Conservation (phyloP, 805 yeast species). For the Kluyveromyces starmeri region DNA sequence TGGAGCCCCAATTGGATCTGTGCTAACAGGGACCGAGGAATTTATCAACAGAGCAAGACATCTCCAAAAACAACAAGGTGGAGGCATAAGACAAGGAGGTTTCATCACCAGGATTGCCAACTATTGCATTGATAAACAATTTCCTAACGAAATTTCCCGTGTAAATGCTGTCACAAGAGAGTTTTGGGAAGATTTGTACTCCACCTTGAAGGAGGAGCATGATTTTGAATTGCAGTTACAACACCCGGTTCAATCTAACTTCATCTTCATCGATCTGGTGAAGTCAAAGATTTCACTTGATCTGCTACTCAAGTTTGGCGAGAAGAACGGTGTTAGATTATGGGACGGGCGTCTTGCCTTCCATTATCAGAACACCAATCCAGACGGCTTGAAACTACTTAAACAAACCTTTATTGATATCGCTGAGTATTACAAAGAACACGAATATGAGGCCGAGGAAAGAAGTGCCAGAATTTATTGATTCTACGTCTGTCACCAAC, state of each 20-base stretch:
- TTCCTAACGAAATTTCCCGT: conserved; percentile 44
- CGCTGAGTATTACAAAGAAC: conserved; percentile 34
- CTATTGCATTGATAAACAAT: conserved; percentile 39
- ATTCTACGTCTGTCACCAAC: not conserved
- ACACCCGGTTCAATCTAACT: conserved; percentile 66
- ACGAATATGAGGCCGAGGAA: conserved; percentile 13
- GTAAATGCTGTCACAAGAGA: conserved; percentile 33
- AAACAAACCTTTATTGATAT: conserved; percentile 45
- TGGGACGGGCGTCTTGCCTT: conserved; percentile 62
- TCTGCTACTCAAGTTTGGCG: conserved; percentile 37
- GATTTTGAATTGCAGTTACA: conserved; percentile 37
- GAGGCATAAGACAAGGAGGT: conserved; percentile 79
- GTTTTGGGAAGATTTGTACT: conserved; percentile 38
- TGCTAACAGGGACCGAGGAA: conserved; percentile 50
- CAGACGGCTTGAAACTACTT: conserved; percentile 40
- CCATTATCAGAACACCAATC: conserved; percentile 46
- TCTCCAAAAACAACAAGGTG: conserved; percentile 77
- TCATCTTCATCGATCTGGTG: conserved; percentile 56
- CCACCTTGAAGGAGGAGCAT: conserved; percentile 32
- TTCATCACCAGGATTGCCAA: conserved; percentile 59
- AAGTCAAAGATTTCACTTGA: conserved; percentile 37
- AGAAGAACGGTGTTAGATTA: conserved; percentile 43
- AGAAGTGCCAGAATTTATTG: conserved; percentile 8
- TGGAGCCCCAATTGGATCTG: conserved; percentile 82
- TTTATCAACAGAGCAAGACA: conserved; percentile 58